Base-by-base conservation (phyloP, 495 filamentous ascomycete species). In the Penicillium alfredii region DNA sequence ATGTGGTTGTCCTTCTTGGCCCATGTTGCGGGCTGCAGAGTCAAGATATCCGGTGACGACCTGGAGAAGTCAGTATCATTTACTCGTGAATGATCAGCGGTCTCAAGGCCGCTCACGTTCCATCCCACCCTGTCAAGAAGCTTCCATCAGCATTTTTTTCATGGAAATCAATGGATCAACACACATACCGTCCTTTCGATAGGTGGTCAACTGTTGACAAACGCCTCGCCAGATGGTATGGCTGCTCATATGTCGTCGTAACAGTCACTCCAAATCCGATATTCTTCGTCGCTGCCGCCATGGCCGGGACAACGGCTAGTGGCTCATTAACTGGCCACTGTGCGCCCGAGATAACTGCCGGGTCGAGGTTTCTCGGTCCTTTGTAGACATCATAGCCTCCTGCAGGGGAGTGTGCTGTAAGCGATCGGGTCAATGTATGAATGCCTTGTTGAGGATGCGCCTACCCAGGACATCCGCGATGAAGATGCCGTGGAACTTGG, bases 251-350 rank as follows among this genome's bases (percentile, higher is more conserved):
- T 11, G 78, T 83, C 4, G 67, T 82, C 3, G 76, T 72, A n/a
- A 79, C 61, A 15, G 88, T 85, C 3, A 87, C 78, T 8, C 85
- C 73, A 23, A 80, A 69, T 1, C 81, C 82, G 22, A 93, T 72
- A 32, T 69, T 71, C 39, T 86, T 56, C 3, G 82, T 85, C 1
- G 43, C 65, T 3, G 67, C 65, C 1, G 67, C 65, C 67, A 71
- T 71, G 2, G 65, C 63, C 5, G 65, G 61, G 0, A 71, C 54
- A 5, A 69, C 59, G 3, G 65, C 54, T 22, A 71, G 35, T 1
- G 65, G 67, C 45, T 71, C 67, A 20, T 78, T 80, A 3, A 82
- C 77, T 0, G 80, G 80, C 76, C 78, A 83, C 54, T 84, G 79
- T 0, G 80, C 74, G 6, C 76, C 80, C 2, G 78, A 72, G 18